Conservation (phyloP, 176 grass and related monocot species). For the Avena eriantha region DNA sequence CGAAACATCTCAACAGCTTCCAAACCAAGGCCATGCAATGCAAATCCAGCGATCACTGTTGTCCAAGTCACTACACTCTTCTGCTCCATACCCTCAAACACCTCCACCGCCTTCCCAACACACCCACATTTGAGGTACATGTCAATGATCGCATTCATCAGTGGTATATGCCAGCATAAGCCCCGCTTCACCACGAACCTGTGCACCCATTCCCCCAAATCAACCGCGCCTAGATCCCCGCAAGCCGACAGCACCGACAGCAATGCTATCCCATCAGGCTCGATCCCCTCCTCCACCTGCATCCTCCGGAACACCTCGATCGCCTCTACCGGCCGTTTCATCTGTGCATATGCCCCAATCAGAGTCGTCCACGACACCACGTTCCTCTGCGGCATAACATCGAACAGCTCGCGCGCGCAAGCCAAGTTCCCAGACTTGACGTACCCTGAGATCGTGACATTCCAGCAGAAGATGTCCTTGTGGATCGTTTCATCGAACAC, state of each 20-base stretch:
- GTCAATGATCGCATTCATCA: slow-evolving; percentile 81
- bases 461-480: slow-evolving; percentile 69
- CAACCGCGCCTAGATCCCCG: slow-evolving; percentile 63
- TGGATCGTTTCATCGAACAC: slow-evolving; percentile 64
- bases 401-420: slow-evolving; percentile 55
- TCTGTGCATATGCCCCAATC: slow-evolving; percentile 59
- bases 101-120: slow-evolving; percentile 58
- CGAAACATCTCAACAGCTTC: slow-evolving; percentile 71
- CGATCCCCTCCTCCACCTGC: slow-evolving; percentile 68
- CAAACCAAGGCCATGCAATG: slow-evolving; percentile 65
- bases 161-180: slow-evolving; percentile 42
- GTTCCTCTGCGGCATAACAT: slow-evolving; percentile 67
- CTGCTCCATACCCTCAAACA: slow-evolving; percentile 71
- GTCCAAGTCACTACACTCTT: slow-evolving; percentile 76
- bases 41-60: slow-evolving; percentile 71
- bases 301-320: slow-evolving; percentile 71
- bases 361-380: slow-evolving; percentile 74
- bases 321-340: slow-evolving; percentile 60
- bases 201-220: slow-evolving; percentile 86
- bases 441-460: slow-evolving; percentile 61
- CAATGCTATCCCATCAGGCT: slow-evolving; percentile 69
- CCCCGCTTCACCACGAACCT: slow-evolving; percentile 45
- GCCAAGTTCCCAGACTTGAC: slow-evolving; percentile 56
- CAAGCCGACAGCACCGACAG: slow-evolving; percentile 71
- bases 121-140: slow-evolving; percentile 82